Evolutionary conservation across 345 rosid species (phyloP), one percentile per base, ranked within the genome.

Genomic region (Pistacia atlantica): DNA sequence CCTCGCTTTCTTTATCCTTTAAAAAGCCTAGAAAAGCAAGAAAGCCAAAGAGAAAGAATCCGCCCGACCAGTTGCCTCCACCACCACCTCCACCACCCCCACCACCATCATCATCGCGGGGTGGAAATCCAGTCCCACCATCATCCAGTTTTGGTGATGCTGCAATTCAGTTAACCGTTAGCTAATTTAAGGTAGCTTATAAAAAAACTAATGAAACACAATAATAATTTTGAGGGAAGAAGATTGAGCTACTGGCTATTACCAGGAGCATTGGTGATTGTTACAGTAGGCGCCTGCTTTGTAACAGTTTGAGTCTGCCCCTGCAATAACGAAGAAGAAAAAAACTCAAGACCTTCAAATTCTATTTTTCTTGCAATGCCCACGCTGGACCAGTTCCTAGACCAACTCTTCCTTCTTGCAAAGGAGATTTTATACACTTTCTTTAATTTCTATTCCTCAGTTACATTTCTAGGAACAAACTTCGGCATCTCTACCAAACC

Each of bases 71-170:
- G 84, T 89, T 90, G 46, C 96, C 98, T 17, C 99, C 99, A 1
- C 97, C 98, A 0, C 98, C 98, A 16, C 98, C 97, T 0, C 98
- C 97, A 0, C 97, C 98, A 0, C 98, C 99, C 0, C 98, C 99
- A 0, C 94, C 96, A 2, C 86, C 96, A 22, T 83, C 97, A 49
- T 90, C 91, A 75, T 87, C 92, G 1, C 89, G 84, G 20, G 98
- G 98, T 8, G 96, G 97, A 37, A 93, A 83, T 9, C 91, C 98
- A 51, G 91, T 85, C 55, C 97, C 97, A 11, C 94, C 94, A 78
- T 90, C 97, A 58, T 93, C 98, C 1, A 93, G 83, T 69, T 86
- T 78, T 0, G 97, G 98, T 0, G 97, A 88, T n/a, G 84, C 93
- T 91, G 89, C 70, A 72, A 74, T 65, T 75, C 60, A 82, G 83